Base-by-base conservation (phyloP, 768 basidiomycete genomes). In the Kwoniella europaea region DNA sequence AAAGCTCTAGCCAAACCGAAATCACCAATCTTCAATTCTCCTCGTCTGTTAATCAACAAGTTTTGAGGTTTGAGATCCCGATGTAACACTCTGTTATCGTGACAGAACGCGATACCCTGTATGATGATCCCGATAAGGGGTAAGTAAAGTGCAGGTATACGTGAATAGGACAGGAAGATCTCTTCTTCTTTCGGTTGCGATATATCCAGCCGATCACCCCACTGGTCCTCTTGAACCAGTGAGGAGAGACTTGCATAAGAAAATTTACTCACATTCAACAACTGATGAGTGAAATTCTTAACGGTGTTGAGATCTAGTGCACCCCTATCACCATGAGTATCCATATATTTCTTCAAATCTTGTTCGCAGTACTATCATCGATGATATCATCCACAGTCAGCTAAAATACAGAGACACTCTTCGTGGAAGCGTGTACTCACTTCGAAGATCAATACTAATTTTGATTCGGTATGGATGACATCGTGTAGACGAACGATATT, bases 341-440 rank as follows among this genome's bases (percentile, higher is more conserved):
- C 97, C 97, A 99, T 99, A 84, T 98, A 98, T 82, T 94, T 94
- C 85, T 99, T 99, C 57, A 99, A 87, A 85, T 99, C 97, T 84
- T 95, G 93, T 79, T 99, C 97, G 84, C 94, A 97, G 82, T 89
- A 98, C 85, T 84, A 57, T 63, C 35, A 35, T 35, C 35, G 35
- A 35, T 7, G 1, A 35, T 35, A 35, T 35, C 35, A 7, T 35
- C 35, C 35, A 35, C 7, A 35, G 35, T 35, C 35, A 35, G 35
- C 35, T 35, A 35, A 35, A 35, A 35, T 35, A 35, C 35, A 35
- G 35, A 35, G 35, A 35, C 35, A 35, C 35, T 9, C 35, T 35
- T 35, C 35, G 7, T 35, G 60, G n/a, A 29, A 24, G 10, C n/a
- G 62, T 18, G 10, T 3, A 67, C 78, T 70, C 53, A 83, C 84